Evolutionary conservation across 2,329 filamentous ascomycete genomes (phyloP), one percentile per base, ranked within the genome.

Genomic region (Botryotinia convoluta): DNA sequence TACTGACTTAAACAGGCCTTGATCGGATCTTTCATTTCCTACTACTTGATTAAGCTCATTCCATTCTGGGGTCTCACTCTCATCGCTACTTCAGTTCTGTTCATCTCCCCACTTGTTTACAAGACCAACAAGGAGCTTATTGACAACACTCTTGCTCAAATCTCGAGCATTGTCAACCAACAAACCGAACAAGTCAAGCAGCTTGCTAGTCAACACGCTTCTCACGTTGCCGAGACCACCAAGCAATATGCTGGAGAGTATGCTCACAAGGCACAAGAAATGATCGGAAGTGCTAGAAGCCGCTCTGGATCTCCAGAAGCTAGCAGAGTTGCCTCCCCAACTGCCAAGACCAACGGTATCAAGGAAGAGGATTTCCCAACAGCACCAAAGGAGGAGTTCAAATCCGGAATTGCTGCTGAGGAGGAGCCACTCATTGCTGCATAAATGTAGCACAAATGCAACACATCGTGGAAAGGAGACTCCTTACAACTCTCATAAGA

Each of bases 201-300:
- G 73, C 84, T 90, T 73, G 89, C 90, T 59, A 87, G 86, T 82
- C 88, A 91, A 84, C 89, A 91, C 80, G 89, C 90, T 65, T 85
- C 86, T 69, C 87, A 89, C 78, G 88, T 89, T 76, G 87, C 89
- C 68, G 85, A 88, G 79, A 83, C 90, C 59, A 89, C 89, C 79
- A 92, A 91, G 86, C 87, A 90, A 81, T 91, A 91, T 79, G 86
- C 90, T 79, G 89, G 88, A 59, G 89, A 92, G 80, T 91, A 92
- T 82, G 89, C 89, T 42, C 84, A 86, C 81, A 92, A 92, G 86
- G 89, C 90, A 72, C 89, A 91, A 83, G 85, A 88, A 78, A 84
- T 91, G 80, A 85, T 92, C 77, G 85, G 86, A 77, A 64, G 60
- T 35, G 79, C 78, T 45, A 77, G 79, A 65, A 77, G 75, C 67